A percentile compares a stretch with the other conserved stretches of the same genome.
Conservation (phyloP, 148 eudicot species). For the Rhododendron molle region DNA sequence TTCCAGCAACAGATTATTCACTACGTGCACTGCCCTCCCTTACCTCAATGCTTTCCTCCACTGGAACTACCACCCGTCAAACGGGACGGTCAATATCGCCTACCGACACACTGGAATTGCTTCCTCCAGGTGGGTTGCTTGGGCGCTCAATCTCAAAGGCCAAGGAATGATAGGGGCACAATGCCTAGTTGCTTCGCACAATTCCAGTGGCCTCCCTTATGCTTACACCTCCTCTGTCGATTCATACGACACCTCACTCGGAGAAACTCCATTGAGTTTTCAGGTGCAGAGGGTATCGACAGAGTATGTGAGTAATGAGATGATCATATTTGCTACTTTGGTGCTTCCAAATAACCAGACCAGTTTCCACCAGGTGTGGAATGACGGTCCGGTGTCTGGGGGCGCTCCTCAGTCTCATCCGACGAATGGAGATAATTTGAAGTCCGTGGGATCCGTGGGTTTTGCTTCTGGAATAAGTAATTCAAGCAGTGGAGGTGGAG, state of each 20-base stretch:
- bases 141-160: slow-evolving; percentile 54
- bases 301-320: slow-evolving; percentile 22
- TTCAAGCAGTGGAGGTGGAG: slow-evolving; percentile 11
- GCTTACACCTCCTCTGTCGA: slow-evolving; percentile 52
- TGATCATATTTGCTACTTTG: slow-evolving; percentile 65
- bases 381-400: slow-evolving; percentile 44
- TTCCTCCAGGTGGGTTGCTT: slow-evolving; percentile 65
- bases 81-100: slow-evolving; percentile 54
- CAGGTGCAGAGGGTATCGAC: slow-evolving; percentile 34
- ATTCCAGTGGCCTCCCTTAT: slow-evolving; percentile 31
- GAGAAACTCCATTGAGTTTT: slow-evolving; percentile 41
- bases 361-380: slow-evolving; percentile 72
- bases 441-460: slow-evolving; percentile 40
- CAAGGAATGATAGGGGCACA: slow-evolving; percentile 62
- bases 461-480: slow-evolving; percentile 38
- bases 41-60: slow-evolving; percentile 42
- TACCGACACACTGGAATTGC: slow-evolving; percentile 45
- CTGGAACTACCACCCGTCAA: slow-evolving; percentile 52
- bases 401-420: slow-evolving; percentile 28
- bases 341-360: slow-evolving; percentile 40
- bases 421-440: slow-evolving; percentile 11
- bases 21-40: slow-evolving; percentile 45
- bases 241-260: slow-evolving; percentile 2
- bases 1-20: slow-evolving; percentile 37
- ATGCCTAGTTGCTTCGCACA: slow-evolving; percentile 53